Evolutionary conservation across 257 asterid genomes (phyloP), one percentile per base, ranked within the genome.

Genomic region (Lantana camara): DNA sequence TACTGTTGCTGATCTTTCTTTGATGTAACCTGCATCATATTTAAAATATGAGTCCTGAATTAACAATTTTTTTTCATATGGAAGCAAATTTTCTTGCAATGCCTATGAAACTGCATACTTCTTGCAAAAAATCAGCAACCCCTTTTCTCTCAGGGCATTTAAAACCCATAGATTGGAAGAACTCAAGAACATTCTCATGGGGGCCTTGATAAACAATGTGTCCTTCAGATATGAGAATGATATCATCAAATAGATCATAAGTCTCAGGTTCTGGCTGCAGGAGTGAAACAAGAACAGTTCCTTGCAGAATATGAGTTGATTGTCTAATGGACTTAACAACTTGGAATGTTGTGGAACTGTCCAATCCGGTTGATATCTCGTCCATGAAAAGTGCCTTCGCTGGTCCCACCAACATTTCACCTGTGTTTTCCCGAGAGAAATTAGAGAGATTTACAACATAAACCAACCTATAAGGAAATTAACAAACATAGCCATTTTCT

Each of bases 121-220:
- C 89, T 75, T 83, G 84, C 75, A 83, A 69, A 80, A 83, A 83
- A 56, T 83, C 90, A n/a, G 90, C 90, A 1, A 75, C 77, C 24
- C 84, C 90, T 68, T 83, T 80, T n/a, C 90, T 68, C 7, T 80
- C 79, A 0, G 86, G 90, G 60, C 86, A 83, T 62, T 57, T 80
- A 66, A 83, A 83, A 1, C 84, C 86, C 86, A 77, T 75, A 9
- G 54, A 75, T 22, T 68, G 64, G 41, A 83, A 83, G 60, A 80
- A 83, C 8, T 79, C 79, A 24, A 80, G 81, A 29, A 78, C 83
- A 8, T 64, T 48, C 34, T 77, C 81, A 30, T 84, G 78, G 23
- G 84, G 86, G 13, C 86, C 84, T 29, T 77, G 81, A 60, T 80
- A 83, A 12, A 78, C 74, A 47, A 83, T 69, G 9, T 61, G 57